Base-by-base conservation (phyloP, 306 rosid species). In the Ochetophila trinervis region DNA sequence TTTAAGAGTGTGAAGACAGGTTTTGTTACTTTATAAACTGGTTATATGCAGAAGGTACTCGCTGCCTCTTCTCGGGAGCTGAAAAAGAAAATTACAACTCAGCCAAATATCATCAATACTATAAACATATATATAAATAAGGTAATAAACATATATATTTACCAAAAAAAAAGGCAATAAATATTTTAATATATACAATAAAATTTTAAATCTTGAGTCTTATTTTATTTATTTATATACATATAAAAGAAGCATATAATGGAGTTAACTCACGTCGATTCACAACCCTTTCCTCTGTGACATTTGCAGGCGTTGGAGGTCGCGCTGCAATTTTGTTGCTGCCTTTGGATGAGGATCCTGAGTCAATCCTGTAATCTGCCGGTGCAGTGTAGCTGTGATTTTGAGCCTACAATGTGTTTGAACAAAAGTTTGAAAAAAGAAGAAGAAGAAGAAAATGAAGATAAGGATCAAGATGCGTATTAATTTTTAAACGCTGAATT, bases 61-160 rank as follows among this genome's bases (percentile, higher is more conserved):
- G 91, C 85, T 94, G 99, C 90, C 95, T 88, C 95, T 94, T 94
- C 90, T 88, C 97, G 82, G 99, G 97, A 80, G 99, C 99, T 94
- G 97, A 75, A 81, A 84, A 62, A 73, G 86, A 83, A 80, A 92
- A 80, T 22, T 88, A 81, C 87, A 77, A 58, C 80, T 82, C 89
- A 76, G 68, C 4, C 66, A 68, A 44, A 50, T 7, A 17, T 50
- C 30, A 57, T 9, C 19, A 66, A 36, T 36, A 7, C 0, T 4
- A 23, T 21, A 21, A 16, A 45, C 36, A 53, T 32, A 58, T 51
- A 23, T 16, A 34, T 66, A n/a, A 21, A 49, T 15, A 42, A 53
- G 47, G 20, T 51, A 37, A n/a, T 5, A 20, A 3, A 24, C n/a
- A n/a, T n/a, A n/a, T n/a, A n/a, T n/a, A n/a, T n/a, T n/a, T n/a